A percentile compares a stretch with the other conserved stretches of the same genome.
These are phyloP conservation scores for Penicillium freii DNA, from an alignment of 2,329 filamentous ascomycete genomes.

Conservation along the genomic window DNA sequence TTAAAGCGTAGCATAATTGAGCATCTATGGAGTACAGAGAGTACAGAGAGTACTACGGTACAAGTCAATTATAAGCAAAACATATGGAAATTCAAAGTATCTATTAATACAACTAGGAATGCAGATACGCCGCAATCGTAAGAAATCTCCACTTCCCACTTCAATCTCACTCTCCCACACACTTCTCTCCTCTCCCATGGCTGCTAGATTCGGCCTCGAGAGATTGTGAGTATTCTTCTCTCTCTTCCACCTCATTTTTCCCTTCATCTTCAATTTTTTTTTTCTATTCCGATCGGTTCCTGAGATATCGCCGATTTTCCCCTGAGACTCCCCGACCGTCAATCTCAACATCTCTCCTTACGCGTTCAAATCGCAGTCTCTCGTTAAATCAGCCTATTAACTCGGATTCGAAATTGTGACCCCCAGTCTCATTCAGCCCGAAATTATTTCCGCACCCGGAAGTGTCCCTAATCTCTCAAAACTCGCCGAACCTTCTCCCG, in stretches of 20 bases:
- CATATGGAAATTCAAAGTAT: neutral
- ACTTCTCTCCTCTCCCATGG: conserved; percentile 26
- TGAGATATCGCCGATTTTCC: conserved; percentile 8
- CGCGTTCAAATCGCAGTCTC: conserved; percentile 14
- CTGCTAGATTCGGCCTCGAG: conserved; percentile 23
- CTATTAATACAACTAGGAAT: conserved; percentile 14
- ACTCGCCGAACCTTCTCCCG: conserved; percentile 1
- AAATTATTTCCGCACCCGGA: neutral
- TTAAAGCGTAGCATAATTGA: neutral
- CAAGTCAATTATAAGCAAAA: neutral
- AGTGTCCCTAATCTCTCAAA: conserved; percentile 2
- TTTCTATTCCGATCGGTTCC: conserved; percentile 1
- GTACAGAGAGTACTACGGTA: neutral
- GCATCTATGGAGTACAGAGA: too few relatives aligned
- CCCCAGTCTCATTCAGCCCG: neutral
- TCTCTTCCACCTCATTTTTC: conserved; percentile 4
- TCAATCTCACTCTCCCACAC: conserved; percentile 26
- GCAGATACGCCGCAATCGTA: conserved; percentile 18
- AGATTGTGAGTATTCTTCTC: conserved; percentile 17
- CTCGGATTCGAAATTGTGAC: conserved; percentile 7
- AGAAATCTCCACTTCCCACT: conserved; percentile 26
- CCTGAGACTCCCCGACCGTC: conserved; percentile 15
- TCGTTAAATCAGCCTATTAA: conserved; percentile 11
- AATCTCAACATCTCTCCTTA: conserved; percentile 4
- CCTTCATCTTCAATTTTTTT: conserved; percentile 10